These are phyloP conservation scores for Endocalyx cinctus DNA, from an alignment of 2,329 filamentous ascomycete species.

Conservation along the genomic window DNA sequence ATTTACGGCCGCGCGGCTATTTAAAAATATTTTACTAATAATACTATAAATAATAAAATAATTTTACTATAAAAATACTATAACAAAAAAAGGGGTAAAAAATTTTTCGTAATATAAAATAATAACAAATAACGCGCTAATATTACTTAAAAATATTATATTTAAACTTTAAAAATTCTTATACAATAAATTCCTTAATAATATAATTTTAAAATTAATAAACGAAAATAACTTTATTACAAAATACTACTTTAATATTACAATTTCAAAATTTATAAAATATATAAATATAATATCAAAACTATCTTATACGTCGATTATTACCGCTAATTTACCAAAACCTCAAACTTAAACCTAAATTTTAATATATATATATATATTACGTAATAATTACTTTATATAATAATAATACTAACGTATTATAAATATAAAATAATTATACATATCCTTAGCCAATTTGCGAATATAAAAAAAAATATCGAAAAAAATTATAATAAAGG, in stretches of 20 bases:
- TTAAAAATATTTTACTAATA: too few species aligned
- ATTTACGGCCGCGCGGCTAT: too few species aligned
- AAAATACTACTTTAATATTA: background rate
- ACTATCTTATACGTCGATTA: background rate
- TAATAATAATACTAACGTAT: constrained; percentile 1
- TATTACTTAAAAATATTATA: constrained; percentile 1
- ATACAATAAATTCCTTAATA: background rate
- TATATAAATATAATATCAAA: background rate
- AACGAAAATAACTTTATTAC: constrained; percentile 1
- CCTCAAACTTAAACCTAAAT: too few species aligned
- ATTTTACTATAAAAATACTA: too few species aligned
- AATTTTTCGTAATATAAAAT: too few species aligned
- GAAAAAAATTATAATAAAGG: constrained; percentile 1
- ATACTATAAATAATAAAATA: too few species aligned
- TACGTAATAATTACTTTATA: constrained; percentile 1
- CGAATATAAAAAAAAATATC: background rate
- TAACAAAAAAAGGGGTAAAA: too few species aligned
- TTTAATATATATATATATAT: constrained; percentile 1
- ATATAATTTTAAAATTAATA: constrained; percentile 1
- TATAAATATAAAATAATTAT: constrained; percentile 1
- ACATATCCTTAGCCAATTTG: background rate
- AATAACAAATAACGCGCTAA: background rate
- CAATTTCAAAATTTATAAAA: background rate
- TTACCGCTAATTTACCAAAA: too few species aligned
- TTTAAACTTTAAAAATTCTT: background rate